Percentiles rank a stretch among this genome's conserved stretches.
Conservation (phyloP, 805 yeast species). For the Trichomonascus vanleenenianus region DNA sequence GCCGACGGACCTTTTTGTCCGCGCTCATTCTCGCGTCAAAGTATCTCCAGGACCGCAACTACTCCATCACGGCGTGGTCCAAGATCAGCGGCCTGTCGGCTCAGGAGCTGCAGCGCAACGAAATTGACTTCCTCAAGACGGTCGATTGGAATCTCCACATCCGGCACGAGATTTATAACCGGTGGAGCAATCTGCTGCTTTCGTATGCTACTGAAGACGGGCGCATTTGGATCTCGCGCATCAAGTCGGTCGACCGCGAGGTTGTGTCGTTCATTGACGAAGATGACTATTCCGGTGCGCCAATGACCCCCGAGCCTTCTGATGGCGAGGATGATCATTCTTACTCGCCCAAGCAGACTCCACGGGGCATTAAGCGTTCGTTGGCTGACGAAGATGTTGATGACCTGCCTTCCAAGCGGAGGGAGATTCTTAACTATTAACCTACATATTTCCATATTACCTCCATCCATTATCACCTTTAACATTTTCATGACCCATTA, state of each 20-base stretch:
- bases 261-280: background rate
- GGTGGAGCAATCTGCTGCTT: constrained; percentile 29
- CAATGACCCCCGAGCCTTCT: too few relatives aligned
- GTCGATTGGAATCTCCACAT: constrained; percentile 54
- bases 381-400: background rate
- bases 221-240: background rate
- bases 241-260: background rate
- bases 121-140: constrained; percentile 42
- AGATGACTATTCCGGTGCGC: too few relatives aligned
- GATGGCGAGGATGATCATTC: background rate
- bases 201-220: constrained; percentile 4
- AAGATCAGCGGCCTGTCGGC: constrained; percentile 59
- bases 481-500: too few relatives aligned
- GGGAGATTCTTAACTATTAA: too few relatives aligned
- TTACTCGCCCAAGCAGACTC: background rate
- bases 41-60: constrained; percentile 65
- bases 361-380: background rate
- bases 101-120: constrained; percentile 44
- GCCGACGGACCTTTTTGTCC: constrained; percentile 60
- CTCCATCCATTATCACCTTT: too few relatives aligned
- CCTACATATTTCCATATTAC: too few relatives aligned
- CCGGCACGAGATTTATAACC: constrained; percentile 39
- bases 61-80: constrained; percentile 63
- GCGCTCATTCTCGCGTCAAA: constrained; percentile 67
- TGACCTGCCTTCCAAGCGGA: background rate